Percentiles rank a stretch among this genome's conserved stretches.
Conservation (phyloP, 1,284 basidiomycete genomes). For the Leccinum angustisporum region DNA sequence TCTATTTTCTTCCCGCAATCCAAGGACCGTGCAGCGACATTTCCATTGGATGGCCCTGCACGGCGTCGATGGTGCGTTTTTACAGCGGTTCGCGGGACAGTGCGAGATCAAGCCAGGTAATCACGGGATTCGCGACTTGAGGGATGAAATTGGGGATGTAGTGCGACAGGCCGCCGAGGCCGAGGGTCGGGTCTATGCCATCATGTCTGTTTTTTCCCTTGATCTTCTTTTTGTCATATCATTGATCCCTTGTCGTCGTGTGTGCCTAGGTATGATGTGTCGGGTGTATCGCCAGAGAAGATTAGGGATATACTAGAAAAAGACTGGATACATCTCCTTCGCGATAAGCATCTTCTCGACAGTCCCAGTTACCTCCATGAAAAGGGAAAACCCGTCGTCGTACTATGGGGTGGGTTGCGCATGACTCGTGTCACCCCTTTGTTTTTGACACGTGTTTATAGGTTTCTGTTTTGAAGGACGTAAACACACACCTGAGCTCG, state of each 20-base stretch:
- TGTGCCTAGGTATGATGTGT: conserved; percentile 67
- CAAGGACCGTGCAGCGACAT: conserved; percentile 68
- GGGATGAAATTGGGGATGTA: conserved; percentile 70
- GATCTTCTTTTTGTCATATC: background rate
- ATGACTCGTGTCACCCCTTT: background rate
- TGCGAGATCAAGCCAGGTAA: conserved; percentile 57
- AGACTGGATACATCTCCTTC: too few relatives aligned
- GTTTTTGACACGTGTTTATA: conserved; percentile 21
- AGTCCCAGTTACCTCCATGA: conserved; percentile 30
- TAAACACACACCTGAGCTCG: conserved; percentile 58
- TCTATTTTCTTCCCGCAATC: conserved; percentile 74
- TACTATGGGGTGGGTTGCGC: conserved; percentile 10
- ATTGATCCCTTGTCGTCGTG: background rate
- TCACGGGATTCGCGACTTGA: conserved; percentile 52
- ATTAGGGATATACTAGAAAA: conserved; percentile 36
- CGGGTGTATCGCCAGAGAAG: conserved; percentile 60
- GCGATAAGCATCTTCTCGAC: conserved; percentile 44
- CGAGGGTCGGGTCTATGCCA: conserved; percentile 73
- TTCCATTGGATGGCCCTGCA: conserved; percentile 82
- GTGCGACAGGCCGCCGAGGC: conserved; percentile 73
- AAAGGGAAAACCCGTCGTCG: conserved; percentile 41
- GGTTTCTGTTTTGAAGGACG: conserved; percentile 67
- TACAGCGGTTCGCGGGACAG: conserved; percentile 71
- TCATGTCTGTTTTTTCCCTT: conserved; percentile 55
- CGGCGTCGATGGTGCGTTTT: conserved; percentile 72